phyloP scores from a whole-genome alignment of 129 eudicot species.

The Calendula officinalis region DNA sequence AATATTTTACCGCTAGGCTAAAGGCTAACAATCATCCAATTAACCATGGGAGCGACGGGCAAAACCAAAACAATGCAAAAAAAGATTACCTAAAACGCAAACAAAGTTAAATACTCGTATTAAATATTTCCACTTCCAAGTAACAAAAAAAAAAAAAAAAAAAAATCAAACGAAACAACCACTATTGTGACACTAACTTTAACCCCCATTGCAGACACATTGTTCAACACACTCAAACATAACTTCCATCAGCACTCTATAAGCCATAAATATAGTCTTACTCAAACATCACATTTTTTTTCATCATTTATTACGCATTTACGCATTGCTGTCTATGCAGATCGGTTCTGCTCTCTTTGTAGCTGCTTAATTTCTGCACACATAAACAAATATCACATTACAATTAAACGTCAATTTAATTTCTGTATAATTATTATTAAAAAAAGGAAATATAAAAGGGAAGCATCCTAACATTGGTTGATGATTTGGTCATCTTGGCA shows the following conservation, averaged over 20 bases:
- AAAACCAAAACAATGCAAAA: too few relatives aligned
- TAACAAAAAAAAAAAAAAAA: slow-evolving; percentile 1
- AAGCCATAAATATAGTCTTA: neutral
- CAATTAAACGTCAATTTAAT: neutral
- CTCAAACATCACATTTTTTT: neutral
- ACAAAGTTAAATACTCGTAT: neutral
- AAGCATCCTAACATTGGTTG: slow-evolving; percentile 10
- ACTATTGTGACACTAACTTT: neutral
- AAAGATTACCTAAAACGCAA: neutral
- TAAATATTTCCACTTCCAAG: slow-evolving; percentile 4
- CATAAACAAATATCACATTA: neutral
- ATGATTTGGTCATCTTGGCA: slow-evolving; percentile 66
- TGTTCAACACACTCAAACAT: neutral
- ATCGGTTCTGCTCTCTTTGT: slow-evolving; percentile 62
- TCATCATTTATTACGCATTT: neutral
- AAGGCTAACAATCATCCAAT: too few relatives aligned
- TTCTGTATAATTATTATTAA: neutral
- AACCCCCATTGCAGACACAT: neutral
- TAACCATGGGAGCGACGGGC: too few relatives aligned
- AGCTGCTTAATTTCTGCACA: slow-evolving; percentile 59
- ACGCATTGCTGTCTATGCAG: slow-evolving; percentile 75
- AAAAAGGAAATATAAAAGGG: neutral
- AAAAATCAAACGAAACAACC: neutral
- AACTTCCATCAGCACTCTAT: neutral
- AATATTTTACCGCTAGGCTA: too few relatives aligned